Base-by-base conservation (phyloP, 768 basidiomycete species). In the Boletus insuetus region DNA sequence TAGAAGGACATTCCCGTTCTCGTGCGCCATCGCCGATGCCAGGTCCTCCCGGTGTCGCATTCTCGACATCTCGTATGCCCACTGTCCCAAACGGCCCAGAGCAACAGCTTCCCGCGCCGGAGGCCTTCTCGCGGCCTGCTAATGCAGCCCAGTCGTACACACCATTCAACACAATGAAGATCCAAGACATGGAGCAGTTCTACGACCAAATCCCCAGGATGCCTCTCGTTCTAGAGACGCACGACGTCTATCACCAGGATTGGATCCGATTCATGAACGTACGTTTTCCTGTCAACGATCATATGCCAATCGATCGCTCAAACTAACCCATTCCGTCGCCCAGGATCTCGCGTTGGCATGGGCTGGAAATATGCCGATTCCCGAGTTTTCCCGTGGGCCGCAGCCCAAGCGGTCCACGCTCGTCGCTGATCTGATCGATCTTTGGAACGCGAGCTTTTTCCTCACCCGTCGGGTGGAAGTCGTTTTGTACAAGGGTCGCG, bases 371-470 rank as follows among this genome's bases (percentile, higher is more conserved):
- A 77, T 91, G 52, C 89, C 89, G 3, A 79, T 87, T 26, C 80
- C 84, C 2, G 77, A 77, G 17, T 68, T 79, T 42, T 65, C 75
- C 37, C 74, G 71, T 45, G 82, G 82, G 17, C 75, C 75, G 53
- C 66, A 77, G 29, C 82, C 84, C 12, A 83, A 80, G 62, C 81
- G 83, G 14, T 79, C 87, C 22, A 75, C 72, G 12, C 75, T 91
- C 44, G 72, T 82, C 12, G 82, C 81, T n/a, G 87, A 90, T 65
- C 77, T 93, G 31, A 74, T 93, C 59, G 83, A 91, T 58, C 73
- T 88, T 29, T 94, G 91, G 91, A 93, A 93, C 67, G 67, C 73
- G 31, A 82, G 81, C 10, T 94, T 91, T 73, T 91, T 91, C 78
- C 66, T 79, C 53, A 72, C 77, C 35, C 88, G 91, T 43, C 85